Base-by-base conservation (phyloP, 805 yeast species). In the Yamadazyma insecticola region DNA sequence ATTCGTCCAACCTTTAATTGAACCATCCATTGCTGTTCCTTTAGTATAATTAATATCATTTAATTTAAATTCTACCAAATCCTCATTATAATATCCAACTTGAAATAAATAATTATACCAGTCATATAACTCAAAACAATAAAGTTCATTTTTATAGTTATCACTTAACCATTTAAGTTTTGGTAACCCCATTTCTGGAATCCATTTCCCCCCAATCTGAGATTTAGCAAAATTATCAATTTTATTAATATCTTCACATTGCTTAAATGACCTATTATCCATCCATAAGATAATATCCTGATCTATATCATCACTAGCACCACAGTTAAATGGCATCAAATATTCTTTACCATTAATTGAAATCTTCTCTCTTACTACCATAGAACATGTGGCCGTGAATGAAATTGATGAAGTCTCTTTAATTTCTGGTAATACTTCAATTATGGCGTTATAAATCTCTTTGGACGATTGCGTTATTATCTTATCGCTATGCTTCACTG, bases 141-240 rank as follows among this genome's bases (percentile, higher is more conserved):
- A 50, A 6, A 48, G 23, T n/a, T 46, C 49, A 1, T 29, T 28
- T 2, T 26, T 25, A 4, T 40, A 29, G 15, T 50, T 36, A 19
- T 60, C 55, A 16, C 57, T 43, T 17, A 70, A 47, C 51, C 63
- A 61, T 30, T 53, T 55, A 29, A 73, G 46, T 44, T 76, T 77
- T 3, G 81, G 76, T 1, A 76, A 38, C 1, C 74, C 81, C 76
- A 77, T 69, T 42, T 76, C 82, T 1, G 78, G 74, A 4, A 73
- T 60, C 21, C 74, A 62, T 0, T 52, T 44, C 1, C 74, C 74
- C 1, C 74, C 74, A 6, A 77, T 76, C 17, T 45, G 44, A 3
- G 63, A 44, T 8, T 21, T 41, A 20, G 37, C 22, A 15, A 22
- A 25, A 4, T n/a, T 14, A 11, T 21, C 15, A 5, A 13, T 32